Evolutionary conservation across 768 basidiomycete genomes (phyloP).

Genomic region (Albatrellus ellisii): DNA sequence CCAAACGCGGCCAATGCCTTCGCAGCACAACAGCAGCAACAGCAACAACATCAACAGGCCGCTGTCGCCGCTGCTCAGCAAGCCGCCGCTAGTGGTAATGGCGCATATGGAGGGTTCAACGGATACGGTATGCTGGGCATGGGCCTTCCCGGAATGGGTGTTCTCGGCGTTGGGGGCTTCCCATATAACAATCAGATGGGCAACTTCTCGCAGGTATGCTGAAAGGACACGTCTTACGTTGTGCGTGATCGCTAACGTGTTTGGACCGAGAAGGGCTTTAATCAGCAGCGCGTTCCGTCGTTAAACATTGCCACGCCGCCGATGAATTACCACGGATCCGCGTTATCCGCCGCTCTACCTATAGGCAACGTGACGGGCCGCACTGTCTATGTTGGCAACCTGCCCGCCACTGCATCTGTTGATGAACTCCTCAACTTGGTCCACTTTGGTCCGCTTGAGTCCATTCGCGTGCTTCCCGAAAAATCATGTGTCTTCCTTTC

Average conservation of each 20-base stretch:
- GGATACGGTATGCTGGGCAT: conserved; percentile 73
- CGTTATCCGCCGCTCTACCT: conserved; percentile 60
- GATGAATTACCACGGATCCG: conserved; percentile 67
- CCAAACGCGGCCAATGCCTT: conserved; percentile 47
- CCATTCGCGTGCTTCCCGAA: conserved; percentile 87
- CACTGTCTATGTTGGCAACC: conserved; percentile 94
- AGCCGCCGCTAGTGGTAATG: conserved; percentile 23
- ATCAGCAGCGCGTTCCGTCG: conserved; percentile 51
- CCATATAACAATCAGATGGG: conserved; percentile 61
- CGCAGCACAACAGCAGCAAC: conserved; percentile 34
- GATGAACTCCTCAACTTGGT: conserved; percentile 97
- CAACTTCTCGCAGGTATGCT: conserved; percentile 52
- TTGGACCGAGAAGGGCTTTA: conserved; percentile 24
- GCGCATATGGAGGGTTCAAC: conserved; percentile 29
- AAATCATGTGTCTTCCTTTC: conserved; percentile 98
- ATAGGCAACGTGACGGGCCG: conserved; percentile 52
- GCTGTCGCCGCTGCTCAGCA: conserved; percentile 4
- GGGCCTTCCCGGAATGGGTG: conserved; percentile 63
- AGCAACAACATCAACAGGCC: conserved; percentile 17
- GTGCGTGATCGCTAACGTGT: background rate
- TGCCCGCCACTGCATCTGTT: conserved; percentile 90
- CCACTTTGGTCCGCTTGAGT: conserved; percentile 94
- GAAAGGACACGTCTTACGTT: conserved; percentile 8
- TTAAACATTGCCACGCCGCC: conserved; percentile 48
- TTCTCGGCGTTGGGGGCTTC: conserved; percentile 54